A percentile compares a stretch with the other conserved stretches of the same genome.
These are phyloP conservation scores for Juncus inflexus DNA, from an alignment of 176 grass and related monocot species.

Conservation along the genomic window DNA sequence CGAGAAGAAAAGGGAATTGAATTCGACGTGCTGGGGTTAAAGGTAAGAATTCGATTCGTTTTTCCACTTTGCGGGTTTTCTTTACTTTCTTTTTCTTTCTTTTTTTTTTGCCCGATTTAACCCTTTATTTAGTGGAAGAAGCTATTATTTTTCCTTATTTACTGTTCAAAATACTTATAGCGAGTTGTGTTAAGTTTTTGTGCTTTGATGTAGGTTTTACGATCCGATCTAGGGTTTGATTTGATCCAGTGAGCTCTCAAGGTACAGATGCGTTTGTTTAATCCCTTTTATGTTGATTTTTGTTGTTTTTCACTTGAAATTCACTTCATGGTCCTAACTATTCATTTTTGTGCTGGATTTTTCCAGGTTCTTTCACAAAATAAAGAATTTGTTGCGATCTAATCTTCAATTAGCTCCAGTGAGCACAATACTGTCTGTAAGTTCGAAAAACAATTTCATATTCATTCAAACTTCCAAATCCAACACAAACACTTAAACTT, in stretches of 20 bases:
- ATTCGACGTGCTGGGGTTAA: slow-evolving; percentile 23
- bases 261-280: slow-evolving; percentile 4
- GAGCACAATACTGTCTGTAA: neutral
- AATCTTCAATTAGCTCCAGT: slow-evolving; percentile 10
- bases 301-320: slow-evolving; percentile 20
- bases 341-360: slow-evolving; percentile 1
- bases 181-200: neutral
- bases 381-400: slow-evolving; percentile 13
- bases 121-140: slow-evolving; percentile 18
- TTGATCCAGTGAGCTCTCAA: slow-evolving; percentile 14
- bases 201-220: slow-evolving; percentile 17
- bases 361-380: slow-evolving; percentile 8
- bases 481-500: neutral
- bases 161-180: neutral
- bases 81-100: slow-evolving; percentile 2
- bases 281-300: neutral
- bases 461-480: neutral
- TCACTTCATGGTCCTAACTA: neutral
- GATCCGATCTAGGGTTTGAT: slow-evolving; percentile 34
- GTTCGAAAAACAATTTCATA: neutral
- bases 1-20: slow-evolving; percentile 10
- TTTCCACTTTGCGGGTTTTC: slow-evolving; percentile 12
- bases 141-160: slow-evolving; percentile 3
- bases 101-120: slow-evolving; percentile 5
- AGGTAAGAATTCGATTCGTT: slow-evolving; percentile 28